Evolutionary conservation across 1,139 yeast species (phyloP), one percentile per base, ranked within the genome.

Genomic region (Ogataea hybrid): DNA sequence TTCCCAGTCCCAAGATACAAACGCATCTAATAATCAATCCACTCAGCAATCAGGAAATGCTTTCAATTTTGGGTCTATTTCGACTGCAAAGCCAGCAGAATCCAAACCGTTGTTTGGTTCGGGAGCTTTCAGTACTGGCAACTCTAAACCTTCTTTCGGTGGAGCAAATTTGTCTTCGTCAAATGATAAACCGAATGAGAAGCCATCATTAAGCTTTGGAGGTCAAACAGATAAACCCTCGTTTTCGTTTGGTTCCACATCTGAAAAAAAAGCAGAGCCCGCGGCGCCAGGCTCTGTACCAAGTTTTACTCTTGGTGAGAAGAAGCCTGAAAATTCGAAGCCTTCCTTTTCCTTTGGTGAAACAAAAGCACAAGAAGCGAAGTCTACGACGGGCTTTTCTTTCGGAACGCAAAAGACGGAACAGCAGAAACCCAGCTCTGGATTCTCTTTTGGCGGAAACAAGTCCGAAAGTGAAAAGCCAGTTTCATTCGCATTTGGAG

Each of bases 381-480:
- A 35, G 33, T 31, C 46, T 9, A 40, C 30, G 4, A 21, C 32
- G 3, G 37, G 38, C 6, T 33, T 43, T 27, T 35, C 59, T 5
- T 63, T 65, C 43, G 64, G 64, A 16, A 50, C 56, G 5, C 49
- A 53, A 25, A 39, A 49, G 25, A 15, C 35, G 1, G 39, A 31
- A 3, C 44, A 35, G 23, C 32, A 35, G 20, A 43, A 32, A 12
- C 44, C 45, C 4, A 32, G 49, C 12, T 16, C 43, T 15, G 28
- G 43, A 5, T 58, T 58, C 41, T 49, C 61, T 5, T 55, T 61
- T 41, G 67, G 65, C 6, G 53, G 56, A 4, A 43, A 55, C 14
- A 40, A 48, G 11, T 32, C 46, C 4, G 51, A 44, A n/a, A 5
- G 9, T 12, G 9, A 11, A 4, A 25, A 25, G 28, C 28, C 28